Base-by-base conservation (phyloP, 2,329 filamentous ascomycete genomes). In the Chrysosporium queenslandicum region DNA sequence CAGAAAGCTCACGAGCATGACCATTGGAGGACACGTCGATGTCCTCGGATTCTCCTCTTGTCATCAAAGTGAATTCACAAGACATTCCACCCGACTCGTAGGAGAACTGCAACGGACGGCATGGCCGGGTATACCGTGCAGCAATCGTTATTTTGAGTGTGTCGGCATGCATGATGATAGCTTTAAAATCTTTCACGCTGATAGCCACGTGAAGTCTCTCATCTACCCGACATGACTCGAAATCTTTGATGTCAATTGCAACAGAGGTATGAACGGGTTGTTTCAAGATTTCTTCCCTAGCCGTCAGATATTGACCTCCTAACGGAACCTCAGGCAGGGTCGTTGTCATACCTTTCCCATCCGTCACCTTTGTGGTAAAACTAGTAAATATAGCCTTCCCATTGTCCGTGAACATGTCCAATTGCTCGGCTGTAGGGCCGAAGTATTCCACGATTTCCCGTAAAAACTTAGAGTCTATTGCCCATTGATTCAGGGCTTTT, bases 41-140 rank as follows among this genome's bases (percentile, higher is more conserved):
- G 14, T 66, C 71, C 25, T 64, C 68, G 57, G 71, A 70, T 50
- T 81, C 77, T 30, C 80, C 81, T 52, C 75, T 75, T 18, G 81
- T 84, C 81, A 83, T 83, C 39, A 84, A 67, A 1, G 78, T 83
- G 60, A 81, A 83, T 53, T 82, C 77, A 58, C 78, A 77, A 36
- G 71, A 63, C 30, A 83, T 64, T 8, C 79, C 80, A 43, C 74
- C 71, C 49, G 72, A 71, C 34, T 74, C 71, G 57, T 83, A 84
- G 54, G 69, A 75, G 56, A 84, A 75, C 56, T 83, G 80, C 56
- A 83, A 62, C 3, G 81, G 81, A 27, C 78, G 73, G 30, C 73
- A 78, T 3, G 81, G 79, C 20, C 73, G 71, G 2, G 80, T 82
- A 60, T 82, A 83, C 51, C 71, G 73, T 30, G 79, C 79, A 34